Evolutionary conservation across 179 eudicot genomes (phyloP).

Genomic region (Beta corolliflora): DNA sequence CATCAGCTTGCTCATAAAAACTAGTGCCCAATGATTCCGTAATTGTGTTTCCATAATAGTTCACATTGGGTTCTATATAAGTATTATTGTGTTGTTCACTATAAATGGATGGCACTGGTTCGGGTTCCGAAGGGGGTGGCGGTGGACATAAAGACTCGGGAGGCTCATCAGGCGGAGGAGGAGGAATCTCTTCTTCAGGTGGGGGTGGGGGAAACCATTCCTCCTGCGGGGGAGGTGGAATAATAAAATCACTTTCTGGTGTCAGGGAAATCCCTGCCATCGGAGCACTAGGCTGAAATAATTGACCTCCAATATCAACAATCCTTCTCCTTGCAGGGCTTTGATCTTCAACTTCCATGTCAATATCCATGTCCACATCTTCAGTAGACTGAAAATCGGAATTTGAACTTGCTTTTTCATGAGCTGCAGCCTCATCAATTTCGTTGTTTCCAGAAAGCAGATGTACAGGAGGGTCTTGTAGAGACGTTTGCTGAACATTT

Average conservation of each 20-base stretch:
- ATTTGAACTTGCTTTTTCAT: slow-evolving; percentile 33
- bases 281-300: slow-evolving; percentile 33
- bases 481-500: slow-evolving; percentile 26
- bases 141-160: slow-evolving; percentile 52
- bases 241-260: slow-evolving; percentile 39
- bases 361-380: slow-evolving; percentile 90
- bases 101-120: slow-evolving; percentile 49
- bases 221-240: slow-evolving; percentile 77
- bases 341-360: slow-evolving; percentile 92
- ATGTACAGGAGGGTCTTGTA: slow-evolving; percentile 17
- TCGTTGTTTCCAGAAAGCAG: slow-evolving; percentile 28
- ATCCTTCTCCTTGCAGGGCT: slow-evolving; percentile 26
- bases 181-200: slow-evolving; percentile 90
- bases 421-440: slow-evolving; percentile 29
- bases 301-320: slow-evolving; percentile 15
- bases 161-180: slow-evolving; percentile 92
- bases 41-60: slow-evolving; percentile 51
- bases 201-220: slow-evolving; percentile 97
- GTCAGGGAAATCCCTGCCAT: slow-evolving; percentile 28
- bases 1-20: slow-evolving; percentile 54
- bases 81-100: slow-evolving; percentile 47
- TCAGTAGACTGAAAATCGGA: slow-evolving; percentile 40
- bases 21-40: slow-evolving; percentile 31
- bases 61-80: slow-evolving; percentile 48
- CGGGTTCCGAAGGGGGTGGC: slow-evolving; percentile 49